Conservation (phyloP, 371 early-diverging fungal genomes). For the Capillidium heterosporum region DNA sequence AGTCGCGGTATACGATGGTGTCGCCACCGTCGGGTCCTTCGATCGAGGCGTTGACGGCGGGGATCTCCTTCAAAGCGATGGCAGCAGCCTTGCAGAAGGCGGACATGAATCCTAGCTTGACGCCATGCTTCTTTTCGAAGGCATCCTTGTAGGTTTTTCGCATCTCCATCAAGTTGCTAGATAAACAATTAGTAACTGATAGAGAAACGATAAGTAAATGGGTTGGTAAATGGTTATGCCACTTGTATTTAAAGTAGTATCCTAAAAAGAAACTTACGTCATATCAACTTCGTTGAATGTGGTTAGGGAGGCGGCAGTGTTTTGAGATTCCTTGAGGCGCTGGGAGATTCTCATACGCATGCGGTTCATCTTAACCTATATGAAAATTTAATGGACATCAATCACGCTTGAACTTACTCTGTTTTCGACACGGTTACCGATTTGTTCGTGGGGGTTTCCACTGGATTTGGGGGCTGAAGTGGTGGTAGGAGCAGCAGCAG, state of each 20-base stretch:
- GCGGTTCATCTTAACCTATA: conserved; percentile 86
- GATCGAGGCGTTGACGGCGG: conserved; percentile 86
- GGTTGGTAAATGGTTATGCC: neutral
- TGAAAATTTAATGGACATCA: conserved; percentile 9
- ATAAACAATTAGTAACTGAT: neutral
- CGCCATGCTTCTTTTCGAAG: conserved; percentile 80
- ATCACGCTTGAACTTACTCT: neutral
- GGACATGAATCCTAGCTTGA: conserved; percentile 96
- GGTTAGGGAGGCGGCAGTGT: conserved; percentile 88
- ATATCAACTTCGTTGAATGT: conserved; percentile 98
- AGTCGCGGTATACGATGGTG: conserved; percentile 81
- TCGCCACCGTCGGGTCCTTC: conserved; percentile 44
- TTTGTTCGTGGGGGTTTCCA: conserved; percentile 9
- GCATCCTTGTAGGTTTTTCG: conserved; percentile 85
- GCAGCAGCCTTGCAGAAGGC: conserved; percentile 86
- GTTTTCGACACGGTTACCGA: conserved; percentile 1
- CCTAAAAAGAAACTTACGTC: conserved; percentile 19
- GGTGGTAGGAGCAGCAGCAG: conserved; percentile 15
- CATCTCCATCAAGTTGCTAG: conserved; percentile 58
- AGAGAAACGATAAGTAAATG: neutral
- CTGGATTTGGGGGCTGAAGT: conserved; percentile 15
- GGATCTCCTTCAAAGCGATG: conserved; percentile 65
- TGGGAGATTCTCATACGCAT: conserved; percentile 89
- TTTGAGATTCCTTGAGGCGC: conserved; percentile 91
- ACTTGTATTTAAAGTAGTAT: neutral